Base-by-base conservation (phyloP, 1,139 yeast species). In the Meyerozyma elateridarum region DNA sequence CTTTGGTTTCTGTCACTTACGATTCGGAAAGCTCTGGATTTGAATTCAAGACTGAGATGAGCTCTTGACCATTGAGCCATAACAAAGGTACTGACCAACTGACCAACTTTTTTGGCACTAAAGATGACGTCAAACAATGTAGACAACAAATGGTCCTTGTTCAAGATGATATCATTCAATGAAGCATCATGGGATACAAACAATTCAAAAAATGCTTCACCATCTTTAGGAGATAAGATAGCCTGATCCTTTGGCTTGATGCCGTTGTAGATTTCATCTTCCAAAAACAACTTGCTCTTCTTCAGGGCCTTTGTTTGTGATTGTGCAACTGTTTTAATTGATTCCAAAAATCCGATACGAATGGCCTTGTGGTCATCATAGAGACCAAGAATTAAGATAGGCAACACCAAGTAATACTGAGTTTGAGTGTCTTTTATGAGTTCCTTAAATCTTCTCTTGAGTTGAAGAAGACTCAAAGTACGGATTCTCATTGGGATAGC, bases 221-320 rank as follows among this genome's bases (percentile, higher is more conserved):
- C 76, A 50, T 85, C 94, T 33, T 75, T 73, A 30, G 88, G 82
- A 22, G 82, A 64, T 22, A 87, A 64, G 47, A 81, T 67, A 15
- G 82, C 75, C 30, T 68, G 41, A 47, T 58, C 39, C 54, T 61
- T 33, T 56, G 70, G 37, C 53, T 65, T 59, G 14, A 50, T 36
- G 1, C 58, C 50, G 8, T 79, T 55, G 41, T 67, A 69, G 30
- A 69, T 59, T 37, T 58, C 57, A n/a, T 56, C 55, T 41, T 69
- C 73, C 56, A 66, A 46, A 38, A 56, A 64, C 24, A 66, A 53
- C 1, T 37, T 31, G 9, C 49, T 37, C 3, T 50, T 35, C 30
- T 54, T 55, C 15, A 34, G 45, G 33, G 45, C 38, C 8, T 28
- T n/a, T 32, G 55, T 47, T 16, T 44, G 45, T 7, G 44, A 44